Conservation (phyloP, 371 early-diverging fungal genomes). For the Blakeslea trispora region DNA sequence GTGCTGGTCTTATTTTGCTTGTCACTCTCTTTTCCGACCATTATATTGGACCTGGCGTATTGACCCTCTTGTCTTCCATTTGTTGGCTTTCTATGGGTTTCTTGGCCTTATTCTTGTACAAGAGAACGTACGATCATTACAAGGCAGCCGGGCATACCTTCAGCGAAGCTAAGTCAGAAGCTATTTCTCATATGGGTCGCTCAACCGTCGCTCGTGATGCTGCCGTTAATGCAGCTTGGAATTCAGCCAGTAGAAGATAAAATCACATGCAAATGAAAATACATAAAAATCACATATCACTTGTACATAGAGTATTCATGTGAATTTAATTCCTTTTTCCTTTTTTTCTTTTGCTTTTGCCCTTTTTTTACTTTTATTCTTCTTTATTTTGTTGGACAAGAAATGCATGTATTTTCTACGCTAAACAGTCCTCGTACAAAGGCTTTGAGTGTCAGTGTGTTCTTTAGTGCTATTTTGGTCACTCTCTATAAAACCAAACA, state of each 20-base stretch:
- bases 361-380: no score
- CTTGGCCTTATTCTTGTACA: constrained; percentile 61
- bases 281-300: constrained; percentile 1
- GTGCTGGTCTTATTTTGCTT: constrained; percentile 81
- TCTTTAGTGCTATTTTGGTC: neutral
- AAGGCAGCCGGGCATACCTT: constrained; percentile 82
- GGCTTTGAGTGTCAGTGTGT: neutral
- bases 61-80: constrained; percentile 69
- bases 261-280: constrained; percentile 8
- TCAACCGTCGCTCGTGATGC: constrained; percentile 52
- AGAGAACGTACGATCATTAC: constrained; percentile 73
- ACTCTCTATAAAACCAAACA: constrained; percentile 7
- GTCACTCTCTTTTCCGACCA: constrained; percentile 71
- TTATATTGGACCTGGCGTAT: constrained; percentile 66
- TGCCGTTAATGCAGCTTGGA: constrained; percentile 57
- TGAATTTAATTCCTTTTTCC: neutral
- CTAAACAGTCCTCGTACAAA: neutral
- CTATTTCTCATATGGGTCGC: constrained; percentile 53
- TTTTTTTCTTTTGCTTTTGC: neutral
- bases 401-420: neutral
- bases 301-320: no score
- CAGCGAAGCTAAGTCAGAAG: constrained; percentile 81
- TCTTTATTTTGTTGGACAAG: no score
- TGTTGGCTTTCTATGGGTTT: constrained; percentile 69
- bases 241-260: constrained; percentile 37